Evolutionary conservation across 2,329 filamentous ascomycete genomes (phyloP).

Genomic region (Cladophialophora bantiana): DNA sequence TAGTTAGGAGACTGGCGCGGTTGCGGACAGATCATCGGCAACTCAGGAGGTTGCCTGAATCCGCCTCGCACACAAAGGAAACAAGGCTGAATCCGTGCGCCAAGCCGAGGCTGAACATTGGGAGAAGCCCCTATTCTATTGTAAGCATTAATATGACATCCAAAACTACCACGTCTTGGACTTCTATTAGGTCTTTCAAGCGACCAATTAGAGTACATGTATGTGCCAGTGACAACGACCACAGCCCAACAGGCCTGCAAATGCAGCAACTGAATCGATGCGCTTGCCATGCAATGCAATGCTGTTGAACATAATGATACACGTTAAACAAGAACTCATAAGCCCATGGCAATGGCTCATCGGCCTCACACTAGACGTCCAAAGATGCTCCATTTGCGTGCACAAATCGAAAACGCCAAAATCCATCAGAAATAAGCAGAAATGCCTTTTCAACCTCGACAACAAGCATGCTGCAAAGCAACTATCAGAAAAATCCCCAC

Average conservation of each 20-base stretch:
- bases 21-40: neutral
- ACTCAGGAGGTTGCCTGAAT: neutral
- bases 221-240: neutral
- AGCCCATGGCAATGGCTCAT: conserved; percentile 13
- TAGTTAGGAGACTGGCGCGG: neutral
- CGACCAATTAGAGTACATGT: neutral
- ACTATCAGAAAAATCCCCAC: neutral
- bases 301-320: conserved; percentile 13
- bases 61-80: neutral
- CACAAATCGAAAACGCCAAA: neutral
- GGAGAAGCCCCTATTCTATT: neutral
- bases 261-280: neutral
- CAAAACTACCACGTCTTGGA: neutral
- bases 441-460: neutral
- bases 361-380: conserved; percentile 6
- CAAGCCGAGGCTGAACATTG: conserved; percentile 1
- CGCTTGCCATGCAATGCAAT: conserved; percentile 11
- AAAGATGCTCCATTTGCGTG: neutral
- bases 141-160: neutral
- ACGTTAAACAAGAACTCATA: conserved; percentile 17
- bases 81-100: neutral
- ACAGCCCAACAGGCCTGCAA: neutral
- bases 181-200: neutral
- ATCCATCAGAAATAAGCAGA: neutral
- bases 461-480: conserved; percentile 2